Conservation (phyloP, 345 rosid genomes). For the Ceriops tagal region DNA sequence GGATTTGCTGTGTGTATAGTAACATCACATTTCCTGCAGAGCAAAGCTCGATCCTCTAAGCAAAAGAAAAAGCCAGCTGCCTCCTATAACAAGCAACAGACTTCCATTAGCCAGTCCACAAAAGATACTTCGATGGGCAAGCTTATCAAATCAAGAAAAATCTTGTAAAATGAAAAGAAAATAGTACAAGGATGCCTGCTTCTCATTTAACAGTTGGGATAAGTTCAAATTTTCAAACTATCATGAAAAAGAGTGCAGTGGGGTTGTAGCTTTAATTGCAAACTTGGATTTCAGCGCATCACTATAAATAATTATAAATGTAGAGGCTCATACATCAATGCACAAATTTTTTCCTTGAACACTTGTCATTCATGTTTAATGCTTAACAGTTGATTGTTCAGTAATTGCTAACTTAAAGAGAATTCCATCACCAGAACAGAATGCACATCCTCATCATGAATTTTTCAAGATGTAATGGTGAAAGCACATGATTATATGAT, state of each 20-base stretch:
- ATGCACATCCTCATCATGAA: too few species aligned
- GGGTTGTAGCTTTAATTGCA: neutral
- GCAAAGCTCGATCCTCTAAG: constrained; percentile 87
- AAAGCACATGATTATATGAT: too few species aligned
- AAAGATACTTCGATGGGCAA: neutral
- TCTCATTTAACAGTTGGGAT: neutral
- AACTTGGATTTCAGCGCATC: neutral
- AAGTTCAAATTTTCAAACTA: neutral
- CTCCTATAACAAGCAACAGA: constrained; percentile 49
- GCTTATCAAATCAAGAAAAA: constrained; percentile 8
- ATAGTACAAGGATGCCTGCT: neutral
- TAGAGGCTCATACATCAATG: neutral
- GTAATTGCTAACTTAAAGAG: too few species aligned
- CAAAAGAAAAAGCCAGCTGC: constrained; percentile 91
- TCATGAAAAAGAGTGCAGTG: neutral
- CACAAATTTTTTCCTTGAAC: too few species aligned
- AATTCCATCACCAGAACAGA: too few species aligned
- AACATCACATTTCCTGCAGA: constrained; percentile 94
- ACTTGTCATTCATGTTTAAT: too few species aligned
- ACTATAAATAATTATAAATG: neutral
- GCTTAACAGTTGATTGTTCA: too few species aligned
- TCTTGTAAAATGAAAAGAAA: neutral
- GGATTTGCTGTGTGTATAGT: constrained; percentile 70
- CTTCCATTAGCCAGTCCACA: neutral
- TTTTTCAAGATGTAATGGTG: too few species aligned